These are phyloP conservation scores for Hypholoma fasciculare DNA, from an alignment of 768 basidiomycete genomes.

Conservation along the genomic window DNA sequence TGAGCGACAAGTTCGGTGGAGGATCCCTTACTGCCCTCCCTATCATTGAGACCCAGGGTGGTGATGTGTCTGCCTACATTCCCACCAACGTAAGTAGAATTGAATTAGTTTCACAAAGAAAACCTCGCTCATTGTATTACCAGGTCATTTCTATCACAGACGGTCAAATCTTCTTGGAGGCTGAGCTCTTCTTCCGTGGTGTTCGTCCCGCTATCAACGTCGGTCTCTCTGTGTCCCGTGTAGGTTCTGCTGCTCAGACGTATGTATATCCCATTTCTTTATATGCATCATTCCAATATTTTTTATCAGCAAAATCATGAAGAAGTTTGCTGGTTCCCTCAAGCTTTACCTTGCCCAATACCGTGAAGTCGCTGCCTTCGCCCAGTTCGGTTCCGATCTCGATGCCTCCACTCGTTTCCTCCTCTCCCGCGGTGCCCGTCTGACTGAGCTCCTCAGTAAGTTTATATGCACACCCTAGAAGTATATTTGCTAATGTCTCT, in stretches of 20 bases:
- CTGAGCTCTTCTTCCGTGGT: slow-evolving; percentile 99
- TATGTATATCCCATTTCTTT: slow-evolving; percentile 41
- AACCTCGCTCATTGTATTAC: neutral
- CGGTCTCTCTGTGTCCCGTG: slow-evolving; percentile 99
- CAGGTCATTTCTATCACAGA: slow-evolving; percentile 99
- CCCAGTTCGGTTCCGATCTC: slow-evolving; percentile 99
- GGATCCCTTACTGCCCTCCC: slow-evolving; percentile 98
- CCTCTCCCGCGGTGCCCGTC: slow-evolving; percentile 94
- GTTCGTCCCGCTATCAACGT: slow-evolving; percentile 99
- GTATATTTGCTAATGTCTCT: slow-evolving; percentile 16
- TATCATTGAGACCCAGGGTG: slow-evolving; percentile 99
- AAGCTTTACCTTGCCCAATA: slow-evolving; percentile 99
- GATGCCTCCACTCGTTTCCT: slow-evolving; percentile 99
- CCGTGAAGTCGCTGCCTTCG: slow-evolving; percentile 99
- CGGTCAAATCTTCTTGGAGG: slow-evolving; percentile 99
- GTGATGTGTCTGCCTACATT: slow-evolving; percentile 99
- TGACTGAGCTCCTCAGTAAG: slow-evolving; percentile 91
- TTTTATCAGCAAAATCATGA: slow-evolving; percentile 87
- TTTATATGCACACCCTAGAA: neutral
- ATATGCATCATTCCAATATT: slow-evolving; percentile 6
- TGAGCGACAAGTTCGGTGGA: slow-evolving; percentile 98
- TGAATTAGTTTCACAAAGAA: no score
- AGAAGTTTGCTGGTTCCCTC: slow-evolving; percentile 99
- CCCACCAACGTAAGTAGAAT: slow-evolving; percentile 73
- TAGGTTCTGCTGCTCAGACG: slow-evolving; percentile 99